Evolutionary conservation across 768 basidiomycete species (phyloP).

Genomic region (Trametes gibbosa): DNA sequence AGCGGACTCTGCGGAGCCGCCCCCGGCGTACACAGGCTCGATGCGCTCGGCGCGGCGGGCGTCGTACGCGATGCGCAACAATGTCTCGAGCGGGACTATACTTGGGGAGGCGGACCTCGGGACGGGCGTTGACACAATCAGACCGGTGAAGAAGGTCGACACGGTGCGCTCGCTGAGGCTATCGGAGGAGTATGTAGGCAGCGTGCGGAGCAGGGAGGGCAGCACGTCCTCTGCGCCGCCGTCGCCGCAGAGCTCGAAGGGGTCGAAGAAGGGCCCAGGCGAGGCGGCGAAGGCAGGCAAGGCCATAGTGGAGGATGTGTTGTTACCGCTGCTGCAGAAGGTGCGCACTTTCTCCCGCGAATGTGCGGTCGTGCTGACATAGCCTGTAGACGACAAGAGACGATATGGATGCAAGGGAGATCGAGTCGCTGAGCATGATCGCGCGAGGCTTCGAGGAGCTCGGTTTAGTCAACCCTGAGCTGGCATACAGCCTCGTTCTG

Average conservation of each 20-base stretch:
- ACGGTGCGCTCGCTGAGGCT: slow-evolving; percentile 69
- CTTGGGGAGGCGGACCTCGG: slow-evolving; percentile 83
- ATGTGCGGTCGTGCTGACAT: background rate
- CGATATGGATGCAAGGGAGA: slow-evolving; percentile 85
- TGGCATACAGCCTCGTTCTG: slow-evolving; percentile 85
- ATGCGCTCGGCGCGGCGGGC: slow-evolving; percentile 62
- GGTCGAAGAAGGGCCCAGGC: slow-evolving; percentile 34
- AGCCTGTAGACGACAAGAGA: slow-evolving; percentile 60
- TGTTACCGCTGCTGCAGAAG: slow-evolving; percentile 74
- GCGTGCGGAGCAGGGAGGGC: slow-evolving; percentile 53
- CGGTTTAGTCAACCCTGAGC: slow-evolving; percentile 74
- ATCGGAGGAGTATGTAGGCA: slow-evolving; percentile 82
- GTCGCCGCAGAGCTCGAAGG: slow-evolving; percentile 42
- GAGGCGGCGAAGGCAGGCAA: slow-evolving; percentile 64
- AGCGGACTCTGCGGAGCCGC: slow-evolving; percentile 45
- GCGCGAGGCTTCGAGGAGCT: slow-evolving; percentile 87
- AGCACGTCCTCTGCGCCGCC: slow-evolving; percentile 43
- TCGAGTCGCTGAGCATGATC: slow-evolving; percentile 87
- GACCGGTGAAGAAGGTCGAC: slow-evolving; percentile 92
- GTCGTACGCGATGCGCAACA: slow-evolving; percentile 76
- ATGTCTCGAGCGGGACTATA: slow-evolving; percentile 66
- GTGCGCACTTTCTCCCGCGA: slow-evolving; percentile 37
- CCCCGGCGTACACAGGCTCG: slow-evolving; percentile 74
- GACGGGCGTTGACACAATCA: slow-evolving; percentile 84
- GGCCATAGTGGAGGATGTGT: slow-evolving; percentile 76